phyloP scores from a whole-genome alignment of 2,329 filamentous ascomycete species.

The Bisporella sp. region DNA sequence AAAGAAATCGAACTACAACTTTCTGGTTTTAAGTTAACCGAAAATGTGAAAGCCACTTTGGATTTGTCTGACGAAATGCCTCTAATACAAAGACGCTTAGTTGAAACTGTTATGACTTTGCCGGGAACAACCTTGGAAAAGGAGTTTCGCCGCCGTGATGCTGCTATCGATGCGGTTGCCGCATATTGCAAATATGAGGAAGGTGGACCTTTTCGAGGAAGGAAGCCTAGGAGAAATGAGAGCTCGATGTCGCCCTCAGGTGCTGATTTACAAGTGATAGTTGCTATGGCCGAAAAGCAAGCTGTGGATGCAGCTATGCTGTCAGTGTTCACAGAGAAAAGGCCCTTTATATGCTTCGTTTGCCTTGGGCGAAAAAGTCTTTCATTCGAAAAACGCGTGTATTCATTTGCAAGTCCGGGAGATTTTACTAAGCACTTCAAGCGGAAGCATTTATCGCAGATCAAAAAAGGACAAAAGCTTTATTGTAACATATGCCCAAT shows the following conservation, averaged over 20 bases:
- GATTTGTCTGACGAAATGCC: constrained; percentile 16
- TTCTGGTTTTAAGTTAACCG: constrained; percentile 8
- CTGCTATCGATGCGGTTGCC: constrained; percentile 23
- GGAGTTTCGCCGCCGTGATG: constrained; percentile 17
- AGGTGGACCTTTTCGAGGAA: neutral
- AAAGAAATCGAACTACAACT: constrained; percentile 15
- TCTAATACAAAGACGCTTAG: constrained; percentile 19
- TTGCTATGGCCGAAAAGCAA: constrained; percentile 14
- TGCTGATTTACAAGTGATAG: constrained; percentile 10
- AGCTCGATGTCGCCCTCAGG: constrained; percentile 11
- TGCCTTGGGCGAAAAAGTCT: constrained; percentile 13
- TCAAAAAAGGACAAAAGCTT: constrained; percentile 13
- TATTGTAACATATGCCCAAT: constrained; percentile 15
- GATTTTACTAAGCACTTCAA: constrained; percentile 18
- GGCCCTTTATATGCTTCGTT: constrained; percentile 13
- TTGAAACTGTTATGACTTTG: constrained; percentile 22
- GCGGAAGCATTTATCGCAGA: constrained; percentile 14
- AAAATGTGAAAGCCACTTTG: constrained; percentile 9
- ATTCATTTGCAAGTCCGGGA: constrained; percentile 13
- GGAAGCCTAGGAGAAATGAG: constrained; percentile 1
- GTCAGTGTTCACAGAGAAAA: constrained; percentile 15
- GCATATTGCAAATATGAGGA: constrained; percentile 16
- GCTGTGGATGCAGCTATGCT: constrained; percentile 15
- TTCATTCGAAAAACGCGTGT: constrained; percentile 11
- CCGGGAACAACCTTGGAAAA: constrained; percentile 13